These are phyloP conservation scores for Leptographium procerum DNA, from an alignment of 2,329 filamentous ascomycete species.

Conservation along the genomic window DNA sequence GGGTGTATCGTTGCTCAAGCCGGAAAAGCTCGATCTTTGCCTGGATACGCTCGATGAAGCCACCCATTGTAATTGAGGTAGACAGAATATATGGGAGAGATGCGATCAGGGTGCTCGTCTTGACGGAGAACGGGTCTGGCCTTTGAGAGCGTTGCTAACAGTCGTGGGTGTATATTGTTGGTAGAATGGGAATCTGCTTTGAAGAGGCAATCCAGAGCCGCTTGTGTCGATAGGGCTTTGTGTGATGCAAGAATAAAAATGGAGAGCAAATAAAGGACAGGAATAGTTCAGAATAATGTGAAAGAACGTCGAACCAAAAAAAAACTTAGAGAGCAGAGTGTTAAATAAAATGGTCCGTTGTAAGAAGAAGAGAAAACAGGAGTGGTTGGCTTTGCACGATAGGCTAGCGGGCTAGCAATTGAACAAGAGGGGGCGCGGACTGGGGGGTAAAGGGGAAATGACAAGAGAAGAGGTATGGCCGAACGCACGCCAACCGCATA, in stretches of 20 bases:
- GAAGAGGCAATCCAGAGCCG: too few relatives aligned
- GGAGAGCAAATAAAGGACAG: too few relatives aligned
- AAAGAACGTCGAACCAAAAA: not conserved
- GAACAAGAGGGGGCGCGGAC: not conserved
- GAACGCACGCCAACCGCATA: not conserved
- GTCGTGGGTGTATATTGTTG: not conserved
- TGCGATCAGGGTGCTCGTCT: not conserved
- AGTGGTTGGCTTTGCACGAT: not conserved
- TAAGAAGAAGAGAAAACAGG: not conserved
- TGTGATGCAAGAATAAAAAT: not conserved
- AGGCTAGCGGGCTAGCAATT: not conserved
- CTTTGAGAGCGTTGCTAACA: not conserved
- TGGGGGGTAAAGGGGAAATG: not conserved
- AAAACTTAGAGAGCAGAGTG: too few relatives aligned
- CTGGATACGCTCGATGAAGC: constrained; percentile 48
- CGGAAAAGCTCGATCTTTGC: constrained; percentile 81
- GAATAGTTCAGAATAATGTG: too few relatives aligned
- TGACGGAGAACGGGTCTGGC: not conserved
- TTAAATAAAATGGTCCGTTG: not conserved
- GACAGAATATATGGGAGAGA: not conserved
- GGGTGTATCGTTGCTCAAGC: constrained; percentile 89
- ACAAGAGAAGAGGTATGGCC: not conserved
- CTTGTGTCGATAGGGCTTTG: not conserved
- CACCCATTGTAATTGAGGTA: constrained; percentile 18
- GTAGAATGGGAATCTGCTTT: not conserved